Conservation (phyloP, 23 red algal genomes). For the Cyanidiococcus yangmingshanensis region DNA sequence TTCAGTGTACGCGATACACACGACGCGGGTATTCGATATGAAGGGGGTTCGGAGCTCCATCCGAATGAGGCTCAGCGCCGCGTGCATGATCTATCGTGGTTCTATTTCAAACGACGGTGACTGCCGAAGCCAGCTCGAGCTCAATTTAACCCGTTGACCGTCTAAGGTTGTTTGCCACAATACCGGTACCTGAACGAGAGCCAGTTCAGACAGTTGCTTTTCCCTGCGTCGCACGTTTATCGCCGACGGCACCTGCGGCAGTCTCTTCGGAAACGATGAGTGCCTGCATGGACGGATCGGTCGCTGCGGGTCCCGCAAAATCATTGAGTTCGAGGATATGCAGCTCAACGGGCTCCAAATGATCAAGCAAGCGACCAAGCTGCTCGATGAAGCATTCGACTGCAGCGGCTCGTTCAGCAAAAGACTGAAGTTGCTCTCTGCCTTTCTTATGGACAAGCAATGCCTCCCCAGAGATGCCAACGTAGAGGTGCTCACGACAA, state of each 20-base stretch:
- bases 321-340: conserved; percentile 35
- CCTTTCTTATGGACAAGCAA: conserved; percentile 46
- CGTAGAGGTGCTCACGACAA: conserved; percentile 24
- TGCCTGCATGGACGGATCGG: conserved; percentile 44
- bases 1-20: too few relatives aligned
- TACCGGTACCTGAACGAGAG: conserved; percentile 55
- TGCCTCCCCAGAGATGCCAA: conserved; percentile 52
- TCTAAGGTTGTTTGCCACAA: conserved; percentile 15
- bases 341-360: conserved; percentile 14
- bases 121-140: conserved; percentile 53
- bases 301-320: conserved; percentile 43
- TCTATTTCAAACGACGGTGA: too few relatives aligned
- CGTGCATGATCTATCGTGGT: too few relatives aligned
- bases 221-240: conserved; percentile 34
- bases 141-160: conserved; percentile 43
- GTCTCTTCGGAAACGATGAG: conserved; percentile 72
- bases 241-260: conserved; percentile 19
- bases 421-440: conserved; percentile 34
- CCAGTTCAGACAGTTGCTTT: conserved; percentile 31
- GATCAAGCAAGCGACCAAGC: conserved; percentile 23
- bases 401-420: conserved; percentile 25
- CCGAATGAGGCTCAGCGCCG: too few relatives aligned
- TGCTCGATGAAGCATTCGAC: conserved; percentile 43
- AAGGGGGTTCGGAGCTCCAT: too few relatives aligned
- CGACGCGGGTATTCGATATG: too few relatives aligned